A percentile compares a stretch with the other conserved stretches of the same genome.
phyloP scores from a whole-genome alignment of 2,329 filamentous ascomycete species.

The Blastomyces percursus region DNA sequence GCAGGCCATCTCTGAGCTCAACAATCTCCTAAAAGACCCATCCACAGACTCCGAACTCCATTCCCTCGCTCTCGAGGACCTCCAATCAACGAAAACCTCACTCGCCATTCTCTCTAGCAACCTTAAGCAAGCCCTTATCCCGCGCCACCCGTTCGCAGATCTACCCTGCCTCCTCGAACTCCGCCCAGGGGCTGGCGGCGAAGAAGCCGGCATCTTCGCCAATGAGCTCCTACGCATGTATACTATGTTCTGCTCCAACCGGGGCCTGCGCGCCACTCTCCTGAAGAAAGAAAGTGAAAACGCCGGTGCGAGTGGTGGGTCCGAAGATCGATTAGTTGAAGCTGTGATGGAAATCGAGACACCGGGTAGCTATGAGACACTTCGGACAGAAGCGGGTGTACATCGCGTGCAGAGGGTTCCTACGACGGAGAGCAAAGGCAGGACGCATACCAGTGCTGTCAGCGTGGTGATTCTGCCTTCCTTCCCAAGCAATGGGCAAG shows the following conservation, averaged over 20 bases:
- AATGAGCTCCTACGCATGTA: constrained; percentile 88
- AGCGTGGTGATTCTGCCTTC: constrained; percentile 86
- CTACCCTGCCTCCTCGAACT: constrained; percentile 88
- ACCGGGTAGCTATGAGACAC: constrained; percentile 64
- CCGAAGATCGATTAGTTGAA: constrained; percentile 65
- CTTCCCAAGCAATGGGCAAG: constrained; percentile 47
- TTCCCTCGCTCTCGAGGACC: constrained; percentile 54
- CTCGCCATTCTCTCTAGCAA: constrained; percentile 54
- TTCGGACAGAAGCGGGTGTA: constrained; percentile 84
- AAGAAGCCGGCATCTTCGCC: constrained; percentile 84
- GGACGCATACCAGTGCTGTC: constrained; percentile 86
- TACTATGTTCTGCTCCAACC: constrained; percentile 59
- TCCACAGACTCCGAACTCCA: constrained; percentile 49
- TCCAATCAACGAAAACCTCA: constrained; percentile 52
- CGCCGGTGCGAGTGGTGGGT: constrained; percentile 43
- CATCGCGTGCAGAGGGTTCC: constrained; percentile 92
- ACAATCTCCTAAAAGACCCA: constrained; percentile 61
- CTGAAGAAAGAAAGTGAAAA: constrained; percentile 75
- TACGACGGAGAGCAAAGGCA: constrained; percentile 77
- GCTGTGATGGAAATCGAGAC: constrained; percentile 75
- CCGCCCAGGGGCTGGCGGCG: constrained; percentile 79
- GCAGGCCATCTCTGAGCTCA: constrained; percentile 56
- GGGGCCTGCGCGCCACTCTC: constrained; percentile 54
- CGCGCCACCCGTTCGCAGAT: constrained; percentile 77
- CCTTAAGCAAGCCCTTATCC: constrained; percentile 68